Evolutionary conservation across 1,284 basidiomycete genomes (phyloP).

Genomic region (Ustilago curta): DNA sequence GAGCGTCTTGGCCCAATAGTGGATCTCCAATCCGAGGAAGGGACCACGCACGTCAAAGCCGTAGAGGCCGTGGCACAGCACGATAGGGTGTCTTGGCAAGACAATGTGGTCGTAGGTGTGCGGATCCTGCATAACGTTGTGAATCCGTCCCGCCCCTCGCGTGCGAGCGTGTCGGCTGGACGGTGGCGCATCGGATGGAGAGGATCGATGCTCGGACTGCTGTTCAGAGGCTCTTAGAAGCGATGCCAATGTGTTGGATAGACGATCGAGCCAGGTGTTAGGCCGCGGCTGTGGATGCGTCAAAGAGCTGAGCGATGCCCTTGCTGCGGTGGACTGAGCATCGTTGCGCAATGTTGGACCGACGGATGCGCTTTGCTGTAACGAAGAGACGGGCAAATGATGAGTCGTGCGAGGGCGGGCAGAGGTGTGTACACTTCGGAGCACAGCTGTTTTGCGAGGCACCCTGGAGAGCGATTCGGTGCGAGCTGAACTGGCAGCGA

Average conservation of each 20-base stretch:
- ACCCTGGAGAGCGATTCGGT: background rate
- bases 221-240: constrained; percentile 34
- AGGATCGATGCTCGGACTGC: constrained; percentile 16
- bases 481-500: background rate
- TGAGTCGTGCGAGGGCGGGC: constrained; percentile 19
- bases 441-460: constrained; percentile 30
- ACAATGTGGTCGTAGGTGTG: constrained; percentile 73
- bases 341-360: background rate
- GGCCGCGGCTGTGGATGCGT: constrained; percentile 30
- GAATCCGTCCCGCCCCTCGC: constrained; percentile 42
- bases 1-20: constrained; percentile 94
- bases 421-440: constrained; percentile 29
- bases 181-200: constrained; percentile 8
- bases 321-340: background rate
- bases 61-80: constrained; percentile 89
- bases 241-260: constrained; percentile 27
- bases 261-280: constrained; percentile 40
- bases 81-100: constrained; percentile 86
- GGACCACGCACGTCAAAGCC: constrained; percentile 90
- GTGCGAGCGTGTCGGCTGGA: constrained; percentile 11
- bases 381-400: constrained; percentile 10
- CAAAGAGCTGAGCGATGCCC: constrained; percentile 32
- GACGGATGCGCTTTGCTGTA: background rate
- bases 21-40: constrained; percentile 77
- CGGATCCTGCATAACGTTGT: constrained; percentile 57